phyloP scores from a whole-genome alignment of 345 rosid species.

The Mallotus nudiflorus region DNA sequence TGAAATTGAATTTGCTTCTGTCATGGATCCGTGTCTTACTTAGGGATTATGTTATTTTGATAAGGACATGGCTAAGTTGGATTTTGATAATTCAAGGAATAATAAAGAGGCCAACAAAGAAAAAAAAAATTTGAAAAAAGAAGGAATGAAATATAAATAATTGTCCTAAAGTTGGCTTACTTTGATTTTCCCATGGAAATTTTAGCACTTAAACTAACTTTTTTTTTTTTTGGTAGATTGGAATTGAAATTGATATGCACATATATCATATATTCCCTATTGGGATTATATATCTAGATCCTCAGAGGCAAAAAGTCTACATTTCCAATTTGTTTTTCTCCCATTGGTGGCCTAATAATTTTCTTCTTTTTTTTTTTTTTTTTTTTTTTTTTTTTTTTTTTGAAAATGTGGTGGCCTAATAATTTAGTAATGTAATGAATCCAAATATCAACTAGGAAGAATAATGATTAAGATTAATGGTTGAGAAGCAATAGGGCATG shows the following conservation, averaged over 20 bases:
- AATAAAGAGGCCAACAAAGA: not conserved
- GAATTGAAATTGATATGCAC: not conserved
- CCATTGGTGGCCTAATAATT: conserved; percentile 29
- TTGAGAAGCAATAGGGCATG: conserved; percentile 26
- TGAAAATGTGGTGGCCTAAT: conserved; percentile 34
- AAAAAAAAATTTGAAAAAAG: too few relatives aligned
- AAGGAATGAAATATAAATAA: too few relatives aligned
- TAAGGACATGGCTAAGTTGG: conserved; percentile 26
- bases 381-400: too few relatives aligned
- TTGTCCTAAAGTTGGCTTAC: conserved; percentile 22
- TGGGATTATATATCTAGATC: conserved; percentile 13
- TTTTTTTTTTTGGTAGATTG: not conserved
- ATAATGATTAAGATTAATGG: conserved; percentile 37
- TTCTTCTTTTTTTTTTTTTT: too few relatives aligned
- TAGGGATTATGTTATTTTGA: conserved; percentile 22
- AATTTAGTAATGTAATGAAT: conserved; percentile 23
- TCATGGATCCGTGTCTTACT: conserved; percentile 18
- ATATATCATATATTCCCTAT: too few relatives aligned
- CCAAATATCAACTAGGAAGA: conserved; percentile 21
- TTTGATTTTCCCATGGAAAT: conserved; percentile 31
- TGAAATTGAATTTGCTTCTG: conserved; percentile 21
- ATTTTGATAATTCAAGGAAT: conserved; percentile 23
- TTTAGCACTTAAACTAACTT: not conserved
- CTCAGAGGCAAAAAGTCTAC: conserved; percentile 11
- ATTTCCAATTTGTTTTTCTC: conserved; percentile 15